These are phyloP conservation scores for Bisporella sp. DNA, from an alignment of 2,329 filamentous ascomycete species.

Conservation along the genomic window DNA sequence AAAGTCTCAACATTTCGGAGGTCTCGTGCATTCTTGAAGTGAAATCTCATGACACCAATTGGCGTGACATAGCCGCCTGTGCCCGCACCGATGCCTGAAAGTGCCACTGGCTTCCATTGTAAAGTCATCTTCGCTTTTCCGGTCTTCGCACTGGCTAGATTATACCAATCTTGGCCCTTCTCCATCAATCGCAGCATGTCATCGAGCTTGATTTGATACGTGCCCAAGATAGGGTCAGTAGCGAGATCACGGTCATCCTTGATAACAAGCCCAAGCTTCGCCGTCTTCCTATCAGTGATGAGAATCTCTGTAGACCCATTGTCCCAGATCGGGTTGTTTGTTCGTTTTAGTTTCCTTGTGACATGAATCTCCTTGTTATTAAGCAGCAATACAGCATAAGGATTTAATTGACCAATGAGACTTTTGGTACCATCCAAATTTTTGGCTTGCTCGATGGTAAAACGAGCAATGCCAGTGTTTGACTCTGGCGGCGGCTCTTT, in stretches of 20 bases:
- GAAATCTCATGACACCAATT: conserved; percentile 89
- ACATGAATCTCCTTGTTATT: conserved; percentile 88
- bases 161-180: conserved; percentile 96
- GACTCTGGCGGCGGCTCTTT: conserved; percentile 76
- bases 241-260: conserved; percentile 90
- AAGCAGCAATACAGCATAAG: conserved; percentile 80
- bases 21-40: conserved; percentile 76
- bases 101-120: conserved; percentile 90
- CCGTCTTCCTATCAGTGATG: conserved; percentile 86
- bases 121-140: conserved; percentile 86
- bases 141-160: conserved; percentile 70
- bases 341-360: conserved; percentile 90
- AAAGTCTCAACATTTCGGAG: conserved; percentile 90
- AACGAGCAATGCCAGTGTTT: conserved; percentile 88
- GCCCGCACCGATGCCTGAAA: conserved; percentile 69
- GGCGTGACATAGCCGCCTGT: conserved; percentile 88
- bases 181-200: conserved; percentile 87
- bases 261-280: conserved; percentile 84
- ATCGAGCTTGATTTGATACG: conserved; percentile 90
- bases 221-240: conserved; percentile 77
- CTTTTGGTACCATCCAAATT: conserved; percentile 91
- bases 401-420: conserved; percentile 82
- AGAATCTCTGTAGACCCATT: conserved; percentile 90
- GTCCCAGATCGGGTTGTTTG: conserved; percentile 95
- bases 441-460: conserved; percentile 93